phyloP scores from a whole-genome alignment of 1,139 yeast genomes.

The Scheffersomyces illinoinensis region DNA sequence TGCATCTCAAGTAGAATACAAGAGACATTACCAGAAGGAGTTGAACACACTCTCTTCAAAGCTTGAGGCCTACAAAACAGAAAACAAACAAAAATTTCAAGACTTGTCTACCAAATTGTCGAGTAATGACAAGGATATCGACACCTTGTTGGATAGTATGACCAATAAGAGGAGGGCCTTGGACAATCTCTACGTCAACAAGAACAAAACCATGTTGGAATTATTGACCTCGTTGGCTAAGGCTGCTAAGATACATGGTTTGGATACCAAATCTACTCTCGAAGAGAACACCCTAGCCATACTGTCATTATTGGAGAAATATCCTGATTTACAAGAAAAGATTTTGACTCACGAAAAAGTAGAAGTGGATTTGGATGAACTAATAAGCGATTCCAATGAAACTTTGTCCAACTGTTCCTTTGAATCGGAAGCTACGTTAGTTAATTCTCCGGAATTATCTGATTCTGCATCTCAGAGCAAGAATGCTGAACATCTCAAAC shows the following conservation, averaged over 20 bases:
- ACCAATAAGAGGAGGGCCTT: constrained; percentile 42
- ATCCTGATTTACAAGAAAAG: constrained; percentile 39
- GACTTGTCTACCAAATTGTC: constrained; percentile 28
- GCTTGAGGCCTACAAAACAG: constrained; percentile 42
- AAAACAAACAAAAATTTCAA: constrained; percentile 31
- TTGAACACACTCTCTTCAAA: constrained; percentile 24
- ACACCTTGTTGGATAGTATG: constrained; percentile 43
- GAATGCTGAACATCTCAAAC: constrained; percentile 2
- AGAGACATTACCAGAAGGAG: constrained; percentile 47
- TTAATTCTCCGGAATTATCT: constrained; percentile 26
- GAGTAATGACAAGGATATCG: constrained; percentile 47
- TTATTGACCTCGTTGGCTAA: constrained; percentile 45
- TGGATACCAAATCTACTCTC: constrained; percentile 39
- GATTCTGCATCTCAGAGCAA: constrained; percentile 8
- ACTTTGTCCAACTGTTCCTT: constrained; percentile 33
- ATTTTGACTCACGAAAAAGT: constrained; percentile 28
- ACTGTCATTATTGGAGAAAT: constrained; percentile 28
- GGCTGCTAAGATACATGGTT: constrained; percentile 51
- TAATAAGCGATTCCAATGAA: constrained; percentile 36
- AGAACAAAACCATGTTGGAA: constrained; percentile 47
- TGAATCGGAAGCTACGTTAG: constrained; percentile 38
- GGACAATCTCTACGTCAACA: constrained; percentile 47
- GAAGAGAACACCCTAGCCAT: constrained; percentile 34
- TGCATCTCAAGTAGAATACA: constrained; percentile 58
- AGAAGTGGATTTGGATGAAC: constrained; percentile 35